A percentile compares a stretch with the other conserved stretches of the same genome.
Evolutionary conservation across 169 alveolate genomes (phyloP).

Genomic region (Babesia gibsoni): DNA sequence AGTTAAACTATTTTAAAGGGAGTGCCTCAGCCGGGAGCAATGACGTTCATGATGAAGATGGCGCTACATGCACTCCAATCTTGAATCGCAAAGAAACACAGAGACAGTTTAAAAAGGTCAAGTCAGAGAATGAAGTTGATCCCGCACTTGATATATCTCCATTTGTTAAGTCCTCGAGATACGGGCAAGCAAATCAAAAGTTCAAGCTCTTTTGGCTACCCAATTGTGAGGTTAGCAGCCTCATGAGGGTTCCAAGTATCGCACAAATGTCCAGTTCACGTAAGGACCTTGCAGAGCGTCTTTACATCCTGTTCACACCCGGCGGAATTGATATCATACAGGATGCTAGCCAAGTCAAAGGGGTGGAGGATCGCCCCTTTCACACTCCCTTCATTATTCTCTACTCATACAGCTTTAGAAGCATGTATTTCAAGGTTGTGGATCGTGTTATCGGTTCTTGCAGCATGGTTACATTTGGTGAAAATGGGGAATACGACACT

Average conservation of each 20-base stretch:
- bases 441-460: not conserved
- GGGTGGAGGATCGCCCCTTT: slow-evolving; percentile 14
- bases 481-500: slow-evolving; percentile 9
- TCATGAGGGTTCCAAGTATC: slow-evolving; percentile 53
- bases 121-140: not conserved
- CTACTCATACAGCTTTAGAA: slow-evolving; percentile 52
- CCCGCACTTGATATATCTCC: not conserved
- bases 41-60: not conserved
- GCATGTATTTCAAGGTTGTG: slow-evolving; percentile 63
- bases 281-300: not conserved
- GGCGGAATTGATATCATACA: slow-evolving; percentile 51
- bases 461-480: slow-evolving; percentile 18
- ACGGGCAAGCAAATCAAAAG: slow-evolving; percentile 31
- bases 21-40: too few relatives aligned
- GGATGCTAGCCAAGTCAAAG: slow-evolving; percentile 35
- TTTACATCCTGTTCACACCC: slow-evolving; percentile 55
- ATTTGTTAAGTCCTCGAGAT: slow-evolving; percentile 25
- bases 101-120: not conserved
- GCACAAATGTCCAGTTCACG: slow-evolving; percentile 26
- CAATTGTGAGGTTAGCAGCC: slow-evolving; percentile 54
- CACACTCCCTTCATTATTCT: slow-evolving; percentile 51
- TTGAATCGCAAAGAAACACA: not conserved
- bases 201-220: slow-evolving; percentile 56
- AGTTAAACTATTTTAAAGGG: too few relatives aligned
- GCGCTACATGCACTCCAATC: not conserved